Evolutionary conservation across 169 alveolate genomes (phyloP).

Genomic region (Eimeria tenella): DNA sequence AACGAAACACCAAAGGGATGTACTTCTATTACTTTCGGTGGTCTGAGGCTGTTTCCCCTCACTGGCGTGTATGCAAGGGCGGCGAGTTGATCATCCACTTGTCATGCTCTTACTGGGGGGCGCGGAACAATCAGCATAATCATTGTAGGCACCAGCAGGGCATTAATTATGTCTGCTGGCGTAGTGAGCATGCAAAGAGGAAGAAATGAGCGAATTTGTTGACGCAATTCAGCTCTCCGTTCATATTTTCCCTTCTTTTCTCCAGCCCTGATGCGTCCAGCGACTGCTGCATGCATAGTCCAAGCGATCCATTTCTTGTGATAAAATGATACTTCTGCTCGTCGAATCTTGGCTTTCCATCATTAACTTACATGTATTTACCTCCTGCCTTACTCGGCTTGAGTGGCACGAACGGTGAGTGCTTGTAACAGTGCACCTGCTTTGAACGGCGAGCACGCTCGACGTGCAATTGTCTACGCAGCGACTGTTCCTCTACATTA

Average conservation of each 20-base stretch:
- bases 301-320: background rate
- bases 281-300: conserved; percentile 34
- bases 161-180: background rate
- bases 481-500: background rate
- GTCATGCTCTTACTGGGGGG: too few species aligned
- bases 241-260: background rate
- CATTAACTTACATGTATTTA: background rate
- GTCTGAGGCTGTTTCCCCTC: too few species aligned
- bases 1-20: too few species aligned
- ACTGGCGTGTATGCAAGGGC: too few species aligned
- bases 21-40: too few species aligned
- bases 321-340: background rate
- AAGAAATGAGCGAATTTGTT: too few species aligned
- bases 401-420: background rate
- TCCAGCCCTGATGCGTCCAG: background rate
- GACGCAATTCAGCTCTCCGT: background rate
- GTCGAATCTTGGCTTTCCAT: conserved; percentile 31
- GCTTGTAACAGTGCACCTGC: background rate
- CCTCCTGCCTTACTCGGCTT: background rate
- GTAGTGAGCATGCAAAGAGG: background rate
- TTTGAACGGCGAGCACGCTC: background rate
- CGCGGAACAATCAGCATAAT: background rate
- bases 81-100: too few species aligned
- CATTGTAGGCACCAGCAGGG: background rate
- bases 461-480: background rate